Percentiles rank a stretch among this genome's conserved stretches.
These are phyloP conservation scores for Excoecaria agallocha DNA, from an alignment of 345 rosid species.

Conservation along the genomic window DNA sequence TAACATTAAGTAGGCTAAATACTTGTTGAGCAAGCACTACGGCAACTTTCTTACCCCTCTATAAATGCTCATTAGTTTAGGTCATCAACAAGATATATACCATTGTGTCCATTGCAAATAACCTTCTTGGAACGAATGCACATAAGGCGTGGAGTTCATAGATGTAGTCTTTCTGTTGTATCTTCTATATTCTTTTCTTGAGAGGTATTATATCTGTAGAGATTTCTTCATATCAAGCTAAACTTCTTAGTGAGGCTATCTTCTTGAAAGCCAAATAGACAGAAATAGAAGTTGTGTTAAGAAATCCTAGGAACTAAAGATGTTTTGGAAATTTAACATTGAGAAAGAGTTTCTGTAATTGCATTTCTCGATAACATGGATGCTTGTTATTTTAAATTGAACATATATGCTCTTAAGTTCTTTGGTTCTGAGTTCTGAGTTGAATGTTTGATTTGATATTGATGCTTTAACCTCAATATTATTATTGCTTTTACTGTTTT, in stretches of 20 bases:
- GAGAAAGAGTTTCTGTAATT: not conserved
- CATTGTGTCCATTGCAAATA: not conserved
- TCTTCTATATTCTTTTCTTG: not conserved
- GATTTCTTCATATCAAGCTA: not conserved
- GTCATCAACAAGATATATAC: not conserved
- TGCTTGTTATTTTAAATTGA: too few relatives aligned
- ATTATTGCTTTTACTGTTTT: too few relatives aligned
- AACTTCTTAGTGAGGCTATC: not conserved
- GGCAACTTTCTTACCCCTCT: not conserved
- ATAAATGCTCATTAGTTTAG: not conserved
- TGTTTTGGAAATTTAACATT: not conserved
- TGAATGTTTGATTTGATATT: too few relatives aligned
- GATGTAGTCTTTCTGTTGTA: not conserved
- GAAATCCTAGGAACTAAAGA: conserved; percentile 1
- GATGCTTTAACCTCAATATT: too few relatives aligned
- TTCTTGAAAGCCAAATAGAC: not conserved
- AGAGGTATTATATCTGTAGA: not conserved
- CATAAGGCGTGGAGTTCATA: not conserved
- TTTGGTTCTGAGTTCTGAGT: too few relatives aligned
- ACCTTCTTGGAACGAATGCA: not conserved
- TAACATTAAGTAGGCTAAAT: not conserved
- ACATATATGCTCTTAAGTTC: too few relatives aligned
- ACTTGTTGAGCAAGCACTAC: not conserved
- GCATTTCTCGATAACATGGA: too few relatives aligned
- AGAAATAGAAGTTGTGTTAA: not conserved